Percentiles rank a stretch among this genome's conserved stretches.
Conservation (phyloP, 768 basidiomycete species). For the Guyanaporus albipodus region DNA sequence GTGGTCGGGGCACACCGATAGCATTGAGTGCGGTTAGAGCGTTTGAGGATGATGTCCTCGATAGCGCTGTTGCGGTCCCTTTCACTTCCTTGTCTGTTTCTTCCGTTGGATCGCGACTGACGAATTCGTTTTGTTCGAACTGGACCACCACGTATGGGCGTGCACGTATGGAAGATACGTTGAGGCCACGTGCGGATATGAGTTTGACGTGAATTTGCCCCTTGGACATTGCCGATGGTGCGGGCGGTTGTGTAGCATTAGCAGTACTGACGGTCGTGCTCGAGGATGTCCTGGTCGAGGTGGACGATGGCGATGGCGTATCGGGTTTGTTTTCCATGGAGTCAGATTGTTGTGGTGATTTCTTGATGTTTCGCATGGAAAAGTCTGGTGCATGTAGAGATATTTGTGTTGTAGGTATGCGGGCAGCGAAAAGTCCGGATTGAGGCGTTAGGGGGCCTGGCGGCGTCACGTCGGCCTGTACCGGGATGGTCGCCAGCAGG, state of each 20-base stretch:
- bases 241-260: conserved; percentile 25
- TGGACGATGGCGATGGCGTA: conserved; percentile 40
- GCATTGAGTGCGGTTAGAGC: conserved; percentile 66
- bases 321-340: conserved; percentile 35
- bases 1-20: conserved; percentile 47
- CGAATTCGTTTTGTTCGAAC: conserved; percentile 99
- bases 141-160: conserved; percentile 94
- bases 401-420: conserved; percentile 56
- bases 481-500: conserved; percentile 23
- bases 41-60: conserved; percentile 54
- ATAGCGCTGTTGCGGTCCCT: conserved; percentile 61
- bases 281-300: conserved; percentile 35
- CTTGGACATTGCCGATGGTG: conserved; percentile 38
- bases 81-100: conserved; percentile 88
- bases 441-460: conserved; percentile 47
- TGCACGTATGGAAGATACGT: conserved; percentile 59
- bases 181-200: conserved; percentile 83
- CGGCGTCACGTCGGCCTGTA: conserved; percentile 36
- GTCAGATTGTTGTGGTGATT: conserved; percentile 29
- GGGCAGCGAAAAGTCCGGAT: conserved; percentile 45
- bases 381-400: conserved; percentile 85
- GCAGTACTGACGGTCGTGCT: conserved; percentile 16
- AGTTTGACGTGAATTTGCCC: conserved; percentile 96
- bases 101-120: conserved; percentile 83
- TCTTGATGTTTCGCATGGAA: conserved; percentile 65